phyloP scores from a whole-genome alignment of 768 basidiomycete species.

The Rhizopogon vesiculosus region DNA sequence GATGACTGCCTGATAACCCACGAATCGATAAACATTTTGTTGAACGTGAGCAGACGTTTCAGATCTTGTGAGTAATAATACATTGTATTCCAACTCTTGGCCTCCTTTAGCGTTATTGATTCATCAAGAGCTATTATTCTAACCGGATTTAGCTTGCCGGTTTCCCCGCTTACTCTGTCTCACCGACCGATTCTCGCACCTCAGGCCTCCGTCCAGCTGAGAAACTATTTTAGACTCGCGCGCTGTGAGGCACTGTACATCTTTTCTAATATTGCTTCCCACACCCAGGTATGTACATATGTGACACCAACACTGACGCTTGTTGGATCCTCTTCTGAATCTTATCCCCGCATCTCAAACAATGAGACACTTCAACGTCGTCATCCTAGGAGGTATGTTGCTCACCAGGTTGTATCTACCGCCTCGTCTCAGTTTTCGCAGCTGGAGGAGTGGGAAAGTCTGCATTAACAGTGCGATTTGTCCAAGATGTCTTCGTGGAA shows the following conservation, averaged over 20 bases:
- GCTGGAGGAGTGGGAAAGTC: constrained; percentile 91
- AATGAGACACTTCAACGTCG: constrained; percentile 73
- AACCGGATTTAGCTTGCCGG: neutral
- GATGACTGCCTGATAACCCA: too few species aligned
- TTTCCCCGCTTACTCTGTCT: neutral
- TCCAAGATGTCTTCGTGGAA: constrained; percentile 67
- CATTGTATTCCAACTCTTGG: too few species aligned
- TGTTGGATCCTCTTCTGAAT: neutral
- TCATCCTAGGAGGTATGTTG: constrained; percentile 72
- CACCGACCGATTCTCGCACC: neutral
- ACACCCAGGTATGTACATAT: neutral
- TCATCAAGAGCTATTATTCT: neutral
- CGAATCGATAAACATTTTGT: too few species aligned
- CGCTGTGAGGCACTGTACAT: neutral
- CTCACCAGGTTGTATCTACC: neutral
- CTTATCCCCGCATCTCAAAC: constrained; percentile 6
- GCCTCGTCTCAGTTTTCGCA: constrained; percentile 23
- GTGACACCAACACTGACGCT: too few species aligned
- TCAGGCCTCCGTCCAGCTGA: neutral
- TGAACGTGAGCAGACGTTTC: too few species aligned
- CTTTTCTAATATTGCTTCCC: neutral
- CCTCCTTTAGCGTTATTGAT: too few species aligned
- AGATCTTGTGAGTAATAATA: too few species aligned
- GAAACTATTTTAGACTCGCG: neutral
- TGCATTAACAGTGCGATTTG: constrained; percentile 76